A percentile compares a stretch with the other conserved stretches of the same genome.
Evolutionary conservation across 768 basidiomycete species (phyloP).

Genomic region (Lactarius sp.): DNA sequence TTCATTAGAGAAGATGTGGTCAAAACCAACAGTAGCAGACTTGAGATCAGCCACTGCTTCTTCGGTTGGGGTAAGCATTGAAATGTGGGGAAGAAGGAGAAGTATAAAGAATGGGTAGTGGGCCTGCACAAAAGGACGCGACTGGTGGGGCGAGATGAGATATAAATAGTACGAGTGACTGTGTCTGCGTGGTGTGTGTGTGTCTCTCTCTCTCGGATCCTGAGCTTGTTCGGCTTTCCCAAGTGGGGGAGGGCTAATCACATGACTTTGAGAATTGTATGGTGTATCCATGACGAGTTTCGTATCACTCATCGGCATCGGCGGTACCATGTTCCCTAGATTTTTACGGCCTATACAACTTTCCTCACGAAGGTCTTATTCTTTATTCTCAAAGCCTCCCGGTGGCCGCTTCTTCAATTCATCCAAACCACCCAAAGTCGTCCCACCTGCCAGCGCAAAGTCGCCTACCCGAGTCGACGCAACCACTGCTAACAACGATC

Average conservation of each 20-base stretch:
- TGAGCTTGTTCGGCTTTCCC: too few relatives aligned
- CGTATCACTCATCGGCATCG: too few relatives aligned
- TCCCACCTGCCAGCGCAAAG: slow-evolving; percentile 31
- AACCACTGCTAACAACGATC: slow-evolving; percentile 33
- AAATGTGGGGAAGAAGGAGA: background rate
- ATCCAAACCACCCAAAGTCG: slow-evolving; percentile 56
- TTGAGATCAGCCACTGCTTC: slow-evolving; percentile 34
- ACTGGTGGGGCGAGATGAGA: background rate
- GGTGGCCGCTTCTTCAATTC: slow-evolving; percentile 73
- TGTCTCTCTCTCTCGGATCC: too few relatives aligned
- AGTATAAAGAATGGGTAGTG: background rate
- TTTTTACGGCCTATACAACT: slow-evolving; percentile 17
- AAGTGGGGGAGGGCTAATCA: background rate
- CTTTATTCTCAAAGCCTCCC: slow-evolving; percentile 73
- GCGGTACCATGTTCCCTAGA: slow-evolving; percentile 17
- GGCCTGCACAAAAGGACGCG: background rate
- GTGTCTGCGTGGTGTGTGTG: background rate
- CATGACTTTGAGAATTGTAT: background rate
- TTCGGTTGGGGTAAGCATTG: slow-evolving; percentile 9
- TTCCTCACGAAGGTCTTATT: slow-evolving; percentile 54
- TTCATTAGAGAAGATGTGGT: slow-evolving; percentile 65
- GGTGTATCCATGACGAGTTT: too few relatives aligned
- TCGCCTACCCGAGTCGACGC: slow-evolving; percentile 39
- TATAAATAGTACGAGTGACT: background rate
- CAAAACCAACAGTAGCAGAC: slow-evolving; percentile 50